Evolutionary conservation across 2,329 filamentous ascomycete species (phyloP).

Genomic region (Immersiporthe knoxdaviesiana): DNA sequence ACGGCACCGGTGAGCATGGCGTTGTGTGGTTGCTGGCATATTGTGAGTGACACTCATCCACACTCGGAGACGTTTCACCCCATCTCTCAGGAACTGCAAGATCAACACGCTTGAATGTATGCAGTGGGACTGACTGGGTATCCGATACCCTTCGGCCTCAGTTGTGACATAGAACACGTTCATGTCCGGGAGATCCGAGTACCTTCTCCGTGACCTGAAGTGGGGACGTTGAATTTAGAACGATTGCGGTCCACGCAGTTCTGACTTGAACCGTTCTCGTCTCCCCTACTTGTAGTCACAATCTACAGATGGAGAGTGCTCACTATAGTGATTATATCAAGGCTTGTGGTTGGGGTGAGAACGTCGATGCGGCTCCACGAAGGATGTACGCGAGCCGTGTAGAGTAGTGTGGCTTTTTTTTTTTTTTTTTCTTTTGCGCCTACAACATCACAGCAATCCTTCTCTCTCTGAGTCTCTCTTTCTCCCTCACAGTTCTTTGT

Average conservation of each 20-base stretch:
- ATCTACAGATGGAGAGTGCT: neutral
- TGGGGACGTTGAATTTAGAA: neutral
- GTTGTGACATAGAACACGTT: neutral
- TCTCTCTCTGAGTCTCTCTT: too few species aligned
- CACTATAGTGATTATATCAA: too few species aligned
- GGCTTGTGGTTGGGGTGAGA: neutral
- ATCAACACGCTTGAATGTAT: conserved; percentile 11
- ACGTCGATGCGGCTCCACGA: neutral
- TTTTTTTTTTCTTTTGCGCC: neutral
- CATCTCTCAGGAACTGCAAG: conserved; percentile 10
- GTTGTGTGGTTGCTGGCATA: conserved; percentile 9
- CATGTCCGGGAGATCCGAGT: neutral
- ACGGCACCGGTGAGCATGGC: neutral
- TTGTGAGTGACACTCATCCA: conserved; percentile 9
- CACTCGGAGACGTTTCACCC: conserved; percentile 19
- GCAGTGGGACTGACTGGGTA: neutral
- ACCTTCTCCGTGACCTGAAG: neutral
- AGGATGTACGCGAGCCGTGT: neutral
- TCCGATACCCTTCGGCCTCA: neutral
- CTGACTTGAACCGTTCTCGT: neutral
- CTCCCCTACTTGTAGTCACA: neutral
- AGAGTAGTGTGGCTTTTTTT: neutral
- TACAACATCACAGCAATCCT: neutral
- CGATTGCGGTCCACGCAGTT: neutral
- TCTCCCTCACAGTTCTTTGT: neutral